These are phyloP conservation scores for Elasticomyces elasticus DNA, from an alignment of 495 filamentous ascomycete species.

Conservation along the genomic window DNA sequence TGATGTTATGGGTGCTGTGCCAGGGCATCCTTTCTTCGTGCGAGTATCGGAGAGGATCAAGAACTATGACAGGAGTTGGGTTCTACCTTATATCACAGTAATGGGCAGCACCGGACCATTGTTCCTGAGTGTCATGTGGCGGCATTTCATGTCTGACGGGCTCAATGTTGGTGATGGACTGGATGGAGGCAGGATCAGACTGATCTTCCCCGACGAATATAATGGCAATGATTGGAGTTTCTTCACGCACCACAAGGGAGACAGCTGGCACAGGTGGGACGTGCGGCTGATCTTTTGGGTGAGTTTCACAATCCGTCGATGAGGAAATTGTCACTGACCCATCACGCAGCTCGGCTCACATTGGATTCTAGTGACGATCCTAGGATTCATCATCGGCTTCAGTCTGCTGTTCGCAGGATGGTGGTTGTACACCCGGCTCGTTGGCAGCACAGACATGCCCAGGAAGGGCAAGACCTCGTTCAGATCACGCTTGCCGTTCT, in stretches of 20 bases:
- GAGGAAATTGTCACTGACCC: too few species aligned
- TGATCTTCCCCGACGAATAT: slow-evolving; percentile 60
- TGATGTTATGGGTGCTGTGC: slow-evolving; percentile 74
- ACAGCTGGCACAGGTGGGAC: slow-evolving; percentile 68
- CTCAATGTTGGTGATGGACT: slow-evolving; percentile 14
- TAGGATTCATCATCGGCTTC: slow-evolving; percentile 52
- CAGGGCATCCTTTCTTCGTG: slow-evolving; percentile 75
- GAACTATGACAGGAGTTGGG: slow-evolving; percentile 64
- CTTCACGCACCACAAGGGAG: slow-evolving; percentile 65
- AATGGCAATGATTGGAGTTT: slow-evolving; percentile 64
- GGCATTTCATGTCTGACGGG: slow-evolving; percentile 25
- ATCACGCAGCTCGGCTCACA: slow-evolving; percentile 51
- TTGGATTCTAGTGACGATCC: slow-evolving; percentile 60
- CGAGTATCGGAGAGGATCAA: slow-evolving; percentile 59
- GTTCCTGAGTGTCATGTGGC: slow-evolving; percentile 75
- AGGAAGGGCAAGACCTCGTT: slow-evolving; percentile 11
- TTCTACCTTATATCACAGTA: slow-evolving; percentile 77
- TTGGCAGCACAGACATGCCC: slow-evolving; percentile 6
- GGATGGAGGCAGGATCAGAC: slow-evolving; percentile 29
- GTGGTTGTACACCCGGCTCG: slow-evolving; percentile 32
- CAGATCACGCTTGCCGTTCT: slow-evolving; percentile 24
- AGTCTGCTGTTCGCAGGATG: slow-evolving; percentile 48
- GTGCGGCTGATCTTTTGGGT: slow-evolving; percentile 70
- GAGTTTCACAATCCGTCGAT: slow-evolving; percentile 20
- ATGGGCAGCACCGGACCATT: slow-evolving; percentile 82